Evolutionary conservation across 2,329 filamentous ascomycete genomes (phyloP).

Genomic region (Arachnomyces sp.): DNA sequence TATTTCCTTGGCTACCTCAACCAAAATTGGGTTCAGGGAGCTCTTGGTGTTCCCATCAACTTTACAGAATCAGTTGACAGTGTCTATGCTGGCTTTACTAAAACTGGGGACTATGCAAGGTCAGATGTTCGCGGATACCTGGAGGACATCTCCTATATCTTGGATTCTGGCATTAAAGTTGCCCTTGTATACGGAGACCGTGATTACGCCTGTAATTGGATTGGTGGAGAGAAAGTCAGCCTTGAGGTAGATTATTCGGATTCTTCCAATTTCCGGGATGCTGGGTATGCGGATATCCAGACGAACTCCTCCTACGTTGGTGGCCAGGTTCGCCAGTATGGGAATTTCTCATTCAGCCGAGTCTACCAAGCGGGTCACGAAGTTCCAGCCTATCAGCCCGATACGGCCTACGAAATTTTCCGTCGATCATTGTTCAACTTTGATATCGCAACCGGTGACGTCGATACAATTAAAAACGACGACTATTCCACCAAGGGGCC

Average conservation of each 20-base stretch:
- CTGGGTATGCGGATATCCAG: slow-evolving; percentile 43
- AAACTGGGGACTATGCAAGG: slow-evolving; percentile 43
- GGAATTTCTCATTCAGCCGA: slow-evolving; percentile 43
- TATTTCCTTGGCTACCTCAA: slow-evolving; percentile 52
- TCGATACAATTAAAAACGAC: slow-evolving; percentile 29
- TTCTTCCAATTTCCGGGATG: slow-evolving; percentile 38
- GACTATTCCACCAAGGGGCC: slow-evolving; percentile 35
- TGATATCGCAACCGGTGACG: slow-evolving; percentile 50
- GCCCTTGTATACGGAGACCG: slow-evolving; percentile 47
- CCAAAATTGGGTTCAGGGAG: slow-evolving; percentile 48
- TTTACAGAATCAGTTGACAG: slow-evolving; percentile 42
- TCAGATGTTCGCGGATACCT: slow-evolving; percentile 23
- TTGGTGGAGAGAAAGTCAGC: slow-evolving; percentile 48
- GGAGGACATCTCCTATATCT: slow-evolving; percentile 34
- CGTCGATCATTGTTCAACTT: slow-evolving; percentile 43
- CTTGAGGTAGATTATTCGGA: slow-evolving; percentile 42
- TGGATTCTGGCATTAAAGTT: slow-evolving; percentile 45
- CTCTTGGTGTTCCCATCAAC: slow-evolving; percentile 55
- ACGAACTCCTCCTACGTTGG: slow-evolving; percentile 38
- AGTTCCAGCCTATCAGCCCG: slow-evolving; percentile 48
- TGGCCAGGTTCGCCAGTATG: slow-evolving; percentile 40
- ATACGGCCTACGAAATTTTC: slow-evolving; percentile 50
- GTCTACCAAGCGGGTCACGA: slow-evolving; percentile 44
- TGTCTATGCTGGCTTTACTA: slow-evolving; percentile 40
- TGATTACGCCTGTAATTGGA: slow-evolving; percentile 51